Evolutionary conservation across 2,329 filamentous ascomycete species (phyloP).

Genomic region (Neonectria punicea): DNA sequence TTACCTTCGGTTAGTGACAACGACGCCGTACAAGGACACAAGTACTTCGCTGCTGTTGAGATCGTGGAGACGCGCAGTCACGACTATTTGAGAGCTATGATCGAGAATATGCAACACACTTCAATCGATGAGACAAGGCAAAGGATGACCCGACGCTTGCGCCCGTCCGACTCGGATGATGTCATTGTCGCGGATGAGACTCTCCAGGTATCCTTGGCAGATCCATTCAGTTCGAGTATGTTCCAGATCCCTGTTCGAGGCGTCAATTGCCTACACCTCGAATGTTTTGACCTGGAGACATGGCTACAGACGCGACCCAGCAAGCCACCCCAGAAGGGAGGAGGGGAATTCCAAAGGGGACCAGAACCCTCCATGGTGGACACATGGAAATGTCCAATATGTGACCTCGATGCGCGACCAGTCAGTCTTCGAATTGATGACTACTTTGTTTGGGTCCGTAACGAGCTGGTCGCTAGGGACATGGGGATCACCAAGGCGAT

Average conservation of each 20-base stretch:
- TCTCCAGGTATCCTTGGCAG: conserved; percentile 68
- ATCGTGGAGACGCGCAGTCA: conserved; percentile 67
- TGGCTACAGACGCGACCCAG: conserved; percentile 76
- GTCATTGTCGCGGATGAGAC: conserved; percentile 67
- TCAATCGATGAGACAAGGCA: conserved; percentile 61
- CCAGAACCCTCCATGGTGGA: conserved; percentile 69
- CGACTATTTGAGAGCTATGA: conserved; percentile 53
- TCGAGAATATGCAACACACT: conserved; percentile 50
- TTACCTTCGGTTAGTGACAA: conserved; percentile 46
- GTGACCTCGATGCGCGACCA: conserved; percentile 80
- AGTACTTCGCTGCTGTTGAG: conserved; percentile 76
- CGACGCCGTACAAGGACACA: conserved; percentile 10
- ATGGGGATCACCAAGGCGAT: conserved; percentile 45
- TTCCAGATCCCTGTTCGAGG: conserved; percentile 80
- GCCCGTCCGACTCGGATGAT: conserved; percentile 62
- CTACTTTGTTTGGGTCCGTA: conserved; percentile 74
- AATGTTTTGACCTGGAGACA: conserved; percentile 90
- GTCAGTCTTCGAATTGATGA: conserved; percentile 75
- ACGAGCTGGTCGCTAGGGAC: conserved; percentile 54
- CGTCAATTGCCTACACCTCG: conserved; percentile 75
- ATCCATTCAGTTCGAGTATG: conserved; percentile 73
- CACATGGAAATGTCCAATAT: conserved; percentile 89
- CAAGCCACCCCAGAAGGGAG: conserved; percentile 47
- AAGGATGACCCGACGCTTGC: conserved; percentile 64
- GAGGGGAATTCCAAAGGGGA: conserved; percentile 19